Evolutionary conservation across 345 rosid genomes (phyloP), one percentile per base, ranked within the genome.

Genomic region (Camelina laxa): DNA sequence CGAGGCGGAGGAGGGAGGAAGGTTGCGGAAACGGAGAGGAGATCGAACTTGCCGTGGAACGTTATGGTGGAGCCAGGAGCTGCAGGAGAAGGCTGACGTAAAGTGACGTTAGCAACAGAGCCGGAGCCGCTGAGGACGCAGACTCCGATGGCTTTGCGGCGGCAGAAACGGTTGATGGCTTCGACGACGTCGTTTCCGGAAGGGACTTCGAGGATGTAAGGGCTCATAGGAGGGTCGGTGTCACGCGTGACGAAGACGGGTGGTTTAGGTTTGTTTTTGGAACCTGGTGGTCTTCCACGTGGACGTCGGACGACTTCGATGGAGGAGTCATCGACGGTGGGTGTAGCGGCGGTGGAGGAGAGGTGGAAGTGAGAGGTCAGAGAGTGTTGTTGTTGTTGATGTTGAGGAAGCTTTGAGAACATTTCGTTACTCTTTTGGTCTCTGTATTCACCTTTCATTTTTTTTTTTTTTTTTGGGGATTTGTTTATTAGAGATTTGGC

Each of bases 201-300:
- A 0, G 89, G 86, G 21, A 94, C 80, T 81, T 94, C 98, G 45
- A 94, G 89, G 79, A 94, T 88, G 80, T 88, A 91, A 36, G 98
- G 98, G 49, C 89, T 85, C 92, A 94, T 91, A 21, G 84, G 70
- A 2, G 92, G 95, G 47, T 89, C 91, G 0, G 87, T 78, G 15
- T 88, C 93, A 0, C 86, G 89, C 7, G 96, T 82, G 4, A 91
- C 77, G 31, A 85, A 51, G 8, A 91, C 84, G 0, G 94, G 92
- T 3, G 96, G 92, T 35, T 79, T 90, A 0, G 98, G 97, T 76
- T 85, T 90, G 82, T 93, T 93, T 53, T 89, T 93, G 41, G 98
- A 93, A 9, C 97, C 98, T 0, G 97, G 95, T 1, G 98, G 97
- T 9, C 98, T 80, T 55, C 98, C 98, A 49, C 98, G 75, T 1